A percentile compares a stretch with the other conserved stretches of the same genome.
Conservation (phyloP, 2,329 filamentous ascomycete species). For the Aaosphaeria arxii region DNA sequence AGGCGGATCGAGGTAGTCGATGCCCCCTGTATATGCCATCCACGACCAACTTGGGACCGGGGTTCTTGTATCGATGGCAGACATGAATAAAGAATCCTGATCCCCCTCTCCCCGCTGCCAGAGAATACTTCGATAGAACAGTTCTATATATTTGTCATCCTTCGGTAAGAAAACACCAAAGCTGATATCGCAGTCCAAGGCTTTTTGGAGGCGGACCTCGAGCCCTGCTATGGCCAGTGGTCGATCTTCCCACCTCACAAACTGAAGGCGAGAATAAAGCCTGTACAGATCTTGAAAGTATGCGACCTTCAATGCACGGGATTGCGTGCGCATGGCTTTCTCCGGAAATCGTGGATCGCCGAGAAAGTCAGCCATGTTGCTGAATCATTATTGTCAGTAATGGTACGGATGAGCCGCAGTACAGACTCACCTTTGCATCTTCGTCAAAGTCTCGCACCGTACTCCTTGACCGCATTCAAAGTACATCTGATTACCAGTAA, state of each 20-base stretch:
- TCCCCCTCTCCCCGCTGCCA: conserved; percentile 2
- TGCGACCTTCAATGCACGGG: conserved; percentile 2
- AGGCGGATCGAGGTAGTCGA: conserved; percentile 9
- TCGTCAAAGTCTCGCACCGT: conserved; percentile 8
- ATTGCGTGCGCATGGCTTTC: neutral
- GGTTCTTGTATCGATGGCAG: conserved; percentile 1
- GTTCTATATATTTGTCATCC: neutral
- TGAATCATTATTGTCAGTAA: neutral
- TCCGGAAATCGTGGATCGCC: conserved; percentile 8
- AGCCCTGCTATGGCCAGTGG: conserved; percentile 6
- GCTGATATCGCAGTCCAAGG: conserved; percentile 1
- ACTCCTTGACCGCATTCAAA: conserved; percentile 18
- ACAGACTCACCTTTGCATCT: conserved; percentile 6
- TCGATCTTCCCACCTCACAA: conserved; percentile 1
- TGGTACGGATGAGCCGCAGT: neutral
- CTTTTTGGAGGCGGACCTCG: conserved; percentile 2
- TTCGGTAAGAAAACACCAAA: conserved; percentile 1
- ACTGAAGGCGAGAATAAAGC: conserved; percentile 2
- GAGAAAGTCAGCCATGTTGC: conserved; percentile 1
- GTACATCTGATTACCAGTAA: conserved; percentile 16
- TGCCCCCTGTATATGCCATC: conserved; percentile 16
- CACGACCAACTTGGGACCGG: conserved; percentile 12
- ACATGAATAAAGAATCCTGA: neutral
- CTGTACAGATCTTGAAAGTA: conserved; percentile 4
- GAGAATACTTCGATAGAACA: neutral